phyloP scores from a whole-genome alignment of 257 asterid genomes.

The Plantago ovata region DNA sequence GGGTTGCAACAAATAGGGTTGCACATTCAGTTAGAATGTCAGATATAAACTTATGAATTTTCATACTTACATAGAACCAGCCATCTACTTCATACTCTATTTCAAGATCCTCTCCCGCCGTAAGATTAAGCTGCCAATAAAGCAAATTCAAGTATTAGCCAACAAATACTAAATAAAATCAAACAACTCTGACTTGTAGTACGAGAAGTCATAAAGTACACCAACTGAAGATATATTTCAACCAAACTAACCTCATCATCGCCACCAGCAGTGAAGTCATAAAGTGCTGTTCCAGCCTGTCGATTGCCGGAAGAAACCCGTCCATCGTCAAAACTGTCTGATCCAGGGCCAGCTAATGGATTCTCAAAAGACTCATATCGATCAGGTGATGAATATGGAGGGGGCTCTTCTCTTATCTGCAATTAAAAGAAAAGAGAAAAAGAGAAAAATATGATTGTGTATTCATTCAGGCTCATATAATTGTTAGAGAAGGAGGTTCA shows the following conservation, averaged over 20 bases:
- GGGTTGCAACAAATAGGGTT: too few species aligned
- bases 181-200: slow-evolving; percentile 6
- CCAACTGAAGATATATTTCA: not conserved
- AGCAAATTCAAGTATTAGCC: slow-evolving; percentile 22
- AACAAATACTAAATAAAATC: slow-evolving; percentile 14
- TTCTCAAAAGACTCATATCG: slow-evolving; percentile 84
- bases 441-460: slow-evolving; percentile 16
- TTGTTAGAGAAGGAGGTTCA: slow-evolving; percentile 15
- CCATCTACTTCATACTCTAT: slow-evolving; percentile 98
- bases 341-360: slow-evolving; percentile 80
- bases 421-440: slow-evolving; percentile 8
- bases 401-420: slow-evolving; percentile 96
- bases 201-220: not conserved
- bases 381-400: slow-evolving; percentile 95
- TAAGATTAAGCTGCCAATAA: slow-evolving; percentile 72
- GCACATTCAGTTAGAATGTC: too few species aligned
- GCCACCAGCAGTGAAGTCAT: slow-evolving; percentile 99
- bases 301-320: slow-evolving; percentile 70
- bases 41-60: not conserved
- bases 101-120: slow-evolving; percentile 91
- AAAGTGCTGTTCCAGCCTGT: slow-evolving; percentile 78
- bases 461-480: slow-evolving; percentile 16
- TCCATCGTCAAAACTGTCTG: slow-evolving; percentile 69
- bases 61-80: slow-evolving; percentile 89
- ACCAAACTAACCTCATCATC: slow-evolving; percentile 80